Conservation (phyloP, 106 monocot genomes). For the Phalaenopsis equestris region DNA sequence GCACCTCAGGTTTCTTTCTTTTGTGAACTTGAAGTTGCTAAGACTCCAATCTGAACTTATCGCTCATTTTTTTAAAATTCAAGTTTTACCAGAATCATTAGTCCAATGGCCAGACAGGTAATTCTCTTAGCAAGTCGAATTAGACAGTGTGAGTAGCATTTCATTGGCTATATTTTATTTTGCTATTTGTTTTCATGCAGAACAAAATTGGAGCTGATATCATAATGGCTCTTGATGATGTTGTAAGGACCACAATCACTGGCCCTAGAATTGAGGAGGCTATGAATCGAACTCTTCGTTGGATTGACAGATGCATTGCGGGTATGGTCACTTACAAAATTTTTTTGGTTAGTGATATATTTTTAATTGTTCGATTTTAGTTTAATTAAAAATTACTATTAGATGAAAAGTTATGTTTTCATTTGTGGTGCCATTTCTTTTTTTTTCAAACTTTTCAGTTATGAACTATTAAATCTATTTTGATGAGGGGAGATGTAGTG, state of each 20-base stretch:
- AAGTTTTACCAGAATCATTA: neutral
- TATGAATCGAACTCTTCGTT: conserved; percentile 96
- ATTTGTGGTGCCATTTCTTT: neutral
- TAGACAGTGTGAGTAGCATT: neutral
- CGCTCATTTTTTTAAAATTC: neutral
- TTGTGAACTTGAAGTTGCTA: neutral
- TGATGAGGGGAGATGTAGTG: neutral
- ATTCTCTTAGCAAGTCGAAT: neutral
- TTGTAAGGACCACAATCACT: conserved; percentile 94
- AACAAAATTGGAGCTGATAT: conserved; percentile 99
- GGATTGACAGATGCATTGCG: conserved; percentile 99
- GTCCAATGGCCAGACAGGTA: neutral
- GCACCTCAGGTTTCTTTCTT: neutral
- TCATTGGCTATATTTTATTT: neutral
- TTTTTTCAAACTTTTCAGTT: neutral
- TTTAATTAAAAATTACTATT: neutral
- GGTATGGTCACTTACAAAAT: conserved; percentile 32
- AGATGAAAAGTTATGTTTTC: neutral
- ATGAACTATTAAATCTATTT: neutral
- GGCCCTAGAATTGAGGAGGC: conserved; percentile 98
- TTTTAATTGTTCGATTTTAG: neutral
- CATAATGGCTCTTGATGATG: conserved; percentile 99
- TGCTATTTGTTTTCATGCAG: conserved; percentile 24
- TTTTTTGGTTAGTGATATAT: neutral
- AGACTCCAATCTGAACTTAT: neutral